Evolutionary conservation across 352 stramenopile genomes (phyloP).

Genomic region (Stephanocyclus meneghinianus): DNA sequence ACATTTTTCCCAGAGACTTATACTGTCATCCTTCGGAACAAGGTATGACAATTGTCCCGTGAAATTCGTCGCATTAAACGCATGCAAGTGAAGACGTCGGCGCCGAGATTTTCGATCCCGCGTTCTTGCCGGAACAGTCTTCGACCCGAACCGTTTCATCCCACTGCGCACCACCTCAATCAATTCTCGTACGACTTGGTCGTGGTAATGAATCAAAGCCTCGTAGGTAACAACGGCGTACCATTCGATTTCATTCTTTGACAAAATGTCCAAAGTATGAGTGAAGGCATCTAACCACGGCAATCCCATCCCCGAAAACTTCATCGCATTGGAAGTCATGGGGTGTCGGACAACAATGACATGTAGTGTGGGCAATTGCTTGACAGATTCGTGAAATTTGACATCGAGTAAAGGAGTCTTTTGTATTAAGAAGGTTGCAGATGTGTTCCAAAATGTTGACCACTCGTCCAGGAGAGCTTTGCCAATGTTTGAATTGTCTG

Average conservation of each 20-base stretch:
- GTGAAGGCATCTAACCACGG: conserved; percentile 19
- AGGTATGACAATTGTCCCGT: conserved; percentile 11
- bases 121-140: not conserved
- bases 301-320: conserved; percentile 3
- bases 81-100: not conserved
- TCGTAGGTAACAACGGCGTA: conserved; percentile 44
- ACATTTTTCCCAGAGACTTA: conserved; percentile 14
- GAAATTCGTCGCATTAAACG: not conserved
- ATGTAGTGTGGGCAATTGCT: conserved; percentile 30
- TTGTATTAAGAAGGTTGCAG: conserved; percentile 29
- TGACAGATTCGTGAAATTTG: conserved; percentile 25
- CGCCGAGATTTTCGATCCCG: not conserved
- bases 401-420: conserved; percentile 38
- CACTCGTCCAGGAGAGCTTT: conserved; percentile 14
- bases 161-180: conserved; percentile 31
- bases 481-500: not conserved
- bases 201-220: conserved; percentile 28
- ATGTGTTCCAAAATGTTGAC: conserved; percentile 15
- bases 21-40: conserved; percentile 16
- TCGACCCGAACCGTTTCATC: conserved; percentile 14
- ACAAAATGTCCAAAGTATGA: conserved; percentile 27
- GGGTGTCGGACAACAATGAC: conserved; percentile 33
- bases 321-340: conserved; percentile 33
- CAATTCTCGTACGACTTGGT: conserved; percentile 31
- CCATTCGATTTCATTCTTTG: conserved; percentile 27